Evolutionary conservation across 2,329 filamentous ascomycete species (phyloP), one percentile per base, ranked within the genome.

Genomic region (Alternaria ethzedia): DNA sequence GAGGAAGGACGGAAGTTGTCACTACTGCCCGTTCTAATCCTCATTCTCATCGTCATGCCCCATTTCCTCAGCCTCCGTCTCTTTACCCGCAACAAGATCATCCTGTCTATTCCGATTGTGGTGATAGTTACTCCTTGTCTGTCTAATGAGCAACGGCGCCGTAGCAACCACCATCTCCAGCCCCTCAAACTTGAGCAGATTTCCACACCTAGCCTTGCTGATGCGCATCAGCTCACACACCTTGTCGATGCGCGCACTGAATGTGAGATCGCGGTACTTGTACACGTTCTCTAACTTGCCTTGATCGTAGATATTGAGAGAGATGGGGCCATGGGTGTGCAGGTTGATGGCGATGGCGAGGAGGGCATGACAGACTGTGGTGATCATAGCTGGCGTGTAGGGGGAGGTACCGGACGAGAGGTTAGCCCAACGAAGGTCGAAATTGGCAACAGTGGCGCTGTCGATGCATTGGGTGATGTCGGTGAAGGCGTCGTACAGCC

Each of bases 81-180:
- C 17, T 6, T 26, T 50, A 15, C 41, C 54, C 9, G 12, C 12
- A 23, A 20, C 30, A 15, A 65, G 8, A 13, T 10, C 9, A 15
- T 21, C 23, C 32, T 55, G 54, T n/a, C 63, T 61, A 3, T n/a
- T 32, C 5, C 13, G n/a, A 54, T 65, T 65, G 5, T 52, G 49
- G 11, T 3, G 20, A 13, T 52, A 32, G 17, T 65, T 65, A 3
- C 10, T 23, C 30, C 13, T 23, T 3, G 50, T 45, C 46, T 56
- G 59, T 10, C 9, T 20, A 13, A 59, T 26, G 23, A 65, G 4
- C 20, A 56, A 23, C 3, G 23, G 12, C 20, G 63, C 44, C 21
- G 41, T 54, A 6, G 54, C 59, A 43, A 62, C 63, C 12, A 36
- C 23, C 50, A 65, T 56, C 5, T 49, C 21, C 54, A 65, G n/a